Conservation (phyloP, 108 stramenopile genomes). For the Conticribra weissflogii region DNA sequence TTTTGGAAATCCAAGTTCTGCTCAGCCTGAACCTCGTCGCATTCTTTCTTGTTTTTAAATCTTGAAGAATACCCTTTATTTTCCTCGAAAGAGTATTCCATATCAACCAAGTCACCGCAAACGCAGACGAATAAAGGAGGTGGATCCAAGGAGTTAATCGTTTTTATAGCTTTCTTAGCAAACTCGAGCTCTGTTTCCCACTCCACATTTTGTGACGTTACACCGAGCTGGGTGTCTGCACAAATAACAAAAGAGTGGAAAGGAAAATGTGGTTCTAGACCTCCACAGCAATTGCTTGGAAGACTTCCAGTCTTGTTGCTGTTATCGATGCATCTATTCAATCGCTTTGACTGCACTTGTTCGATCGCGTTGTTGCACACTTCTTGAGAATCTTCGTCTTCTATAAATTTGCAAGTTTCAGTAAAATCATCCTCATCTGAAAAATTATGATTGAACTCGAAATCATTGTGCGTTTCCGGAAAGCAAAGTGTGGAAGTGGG, state of each 20-base stretch:
- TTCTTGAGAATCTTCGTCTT: neutral
- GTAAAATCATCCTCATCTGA: neutral
- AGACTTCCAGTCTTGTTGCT: neutral
- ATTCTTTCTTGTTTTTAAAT: constrained; percentile 52
- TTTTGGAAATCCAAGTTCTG: constrained; percentile 63
- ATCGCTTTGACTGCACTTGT: neutral
- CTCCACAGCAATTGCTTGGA: neutral
- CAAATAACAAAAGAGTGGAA: constrained; percentile 62
- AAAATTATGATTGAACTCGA: neutral
- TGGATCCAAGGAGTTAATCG: constrained; percentile 62
- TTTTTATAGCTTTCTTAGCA: constrained; percentile 49
- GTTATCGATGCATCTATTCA: neutral
- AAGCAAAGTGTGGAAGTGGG: neutral
- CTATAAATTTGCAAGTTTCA: neutral
- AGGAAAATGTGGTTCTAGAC: constrained; percentile 12
- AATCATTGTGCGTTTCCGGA: neutral
- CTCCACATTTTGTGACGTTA: constrained; percentile 50
- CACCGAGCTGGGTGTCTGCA: constrained; percentile 74
- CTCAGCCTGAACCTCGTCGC: constrained; percentile 64
- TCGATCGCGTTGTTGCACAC: neutral
- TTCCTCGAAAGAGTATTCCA: constrained; percentile 54
- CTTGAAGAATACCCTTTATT: constrained; percentile 43
- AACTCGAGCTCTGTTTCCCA: constrained; percentile 73
- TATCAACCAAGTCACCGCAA: constrained; percentile 79
- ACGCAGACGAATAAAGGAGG: constrained; percentile 70